Conservation (phyloP, 331 rosid genomes). For the Arachis monticola region DNA sequence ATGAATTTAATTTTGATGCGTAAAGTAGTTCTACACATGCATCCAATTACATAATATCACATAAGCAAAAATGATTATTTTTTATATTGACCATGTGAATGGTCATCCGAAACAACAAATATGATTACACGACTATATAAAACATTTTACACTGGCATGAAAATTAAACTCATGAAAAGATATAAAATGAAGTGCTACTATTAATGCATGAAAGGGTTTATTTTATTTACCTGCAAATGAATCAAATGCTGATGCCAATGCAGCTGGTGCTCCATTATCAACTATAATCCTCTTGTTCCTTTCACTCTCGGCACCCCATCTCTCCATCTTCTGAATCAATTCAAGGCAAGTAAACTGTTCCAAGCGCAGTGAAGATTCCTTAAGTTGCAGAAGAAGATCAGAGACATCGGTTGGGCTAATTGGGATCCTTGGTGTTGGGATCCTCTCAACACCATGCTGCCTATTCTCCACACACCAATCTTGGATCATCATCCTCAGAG, state of each 20-base stretch:
- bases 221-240: slow-evolving; percentile 39
- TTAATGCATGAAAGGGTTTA: too few species aligned
- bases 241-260: slow-evolving; percentile 60
- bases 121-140: too few species aligned
- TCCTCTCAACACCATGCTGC: slow-evolving; percentile 61
- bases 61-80: too few species aligned
- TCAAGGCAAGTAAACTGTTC: slow-evolving; percentile 54
- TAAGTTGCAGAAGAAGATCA: slow-evolving; percentile 42
- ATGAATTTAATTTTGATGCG: too few species aligned
- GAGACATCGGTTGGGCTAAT: slow-evolving; percentile 47
- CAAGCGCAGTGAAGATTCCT: slow-evolving; percentile 32
- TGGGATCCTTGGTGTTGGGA: slow-evolving; percentile 74
- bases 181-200: too few species aligned
- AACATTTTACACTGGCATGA: too few species aligned
- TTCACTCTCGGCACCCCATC: slow-evolving; percentile 61
- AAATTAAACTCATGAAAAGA: too few species aligned
- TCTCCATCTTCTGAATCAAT: slow-evolving; percentile 48
- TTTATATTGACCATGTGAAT: too few species aligned
- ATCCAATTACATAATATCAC: too few species aligned
- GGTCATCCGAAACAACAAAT: too few species aligned
- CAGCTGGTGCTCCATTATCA: slow-evolving; percentile 56
- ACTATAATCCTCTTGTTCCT: slow-evolving; percentile 58
- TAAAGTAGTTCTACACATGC: too few species aligned
- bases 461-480: slow-evolving; percentile 73
- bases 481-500: slow-evolving; percentile 69